Evolutionary conservation across 805 yeast genomes (phyloP), one percentile per base, ranked within the genome.

Genomic region (Jamesozyma piceae): DNA sequence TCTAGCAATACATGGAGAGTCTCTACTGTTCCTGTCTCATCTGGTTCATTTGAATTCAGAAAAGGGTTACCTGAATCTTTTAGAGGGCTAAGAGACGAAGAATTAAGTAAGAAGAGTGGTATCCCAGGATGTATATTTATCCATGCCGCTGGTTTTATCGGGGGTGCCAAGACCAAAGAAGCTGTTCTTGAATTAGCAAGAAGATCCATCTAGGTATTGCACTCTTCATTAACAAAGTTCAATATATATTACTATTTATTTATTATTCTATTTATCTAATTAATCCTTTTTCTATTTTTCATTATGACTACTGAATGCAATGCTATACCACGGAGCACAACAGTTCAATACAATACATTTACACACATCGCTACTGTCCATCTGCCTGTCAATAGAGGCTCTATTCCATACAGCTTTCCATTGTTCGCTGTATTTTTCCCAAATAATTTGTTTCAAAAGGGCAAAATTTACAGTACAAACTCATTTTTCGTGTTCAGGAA

Each of bases 131-230:
- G 96, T 60, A 77, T 89, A 18, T 92, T 92, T 58, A 78, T 92
- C 44, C 98, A 92, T 55, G 96, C 97, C 35, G 85, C 95, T 34
- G 97, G 98, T 0, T 92, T 92, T 65, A 92, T 92, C 56, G 98
- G 98, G 36, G 98, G 98, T 42, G 86, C 90, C 43, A 72, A 78
- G 57, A 74, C 94, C 20, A 68, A 72, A 49, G 96, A 87, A 41
- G 82, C 84, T 27, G 97, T 81, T 13, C 60, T 87, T 44, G 64
- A 75, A 56, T 72, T 92, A 63, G 97, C 97, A 5, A 67, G 65
- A 47, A 54, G 63, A 57, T 64, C 69, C 37, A 47, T 67, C 39
- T 55, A 53, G 42, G 9, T 15, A 10, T 4, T 5, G 18, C 4
- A 31, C n/a, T n/a, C n/a, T n/a, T n/a, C 19, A 9, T 5, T 14